These are phyloP conservation scores for Articulospora tetracladia DNA, from an alignment of 495 filamentous ascomycete species.

Conservation along the genomic window DNA sequence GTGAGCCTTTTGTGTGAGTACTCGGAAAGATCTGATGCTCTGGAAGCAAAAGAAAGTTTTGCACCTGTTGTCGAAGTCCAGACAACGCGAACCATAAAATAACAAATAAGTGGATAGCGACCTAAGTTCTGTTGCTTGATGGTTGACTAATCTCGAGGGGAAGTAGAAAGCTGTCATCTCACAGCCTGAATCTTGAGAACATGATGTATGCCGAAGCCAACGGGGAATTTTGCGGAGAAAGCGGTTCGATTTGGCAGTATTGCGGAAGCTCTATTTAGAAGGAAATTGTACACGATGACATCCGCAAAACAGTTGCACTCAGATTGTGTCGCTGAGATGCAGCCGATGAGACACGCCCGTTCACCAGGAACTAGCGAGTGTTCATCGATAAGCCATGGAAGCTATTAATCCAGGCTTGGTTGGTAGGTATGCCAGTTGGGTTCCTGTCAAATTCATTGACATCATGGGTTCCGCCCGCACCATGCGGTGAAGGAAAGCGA, in stretches of 20 bases:
- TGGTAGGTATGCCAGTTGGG: slow-evolving; percentile 7
- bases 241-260: neutral
- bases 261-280: neutral
- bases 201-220: neutral
- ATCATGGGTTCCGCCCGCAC: slow-evolving; percentile 12
- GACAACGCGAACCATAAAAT: too few relatives aligned
- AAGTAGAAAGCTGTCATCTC: neutral
- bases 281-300: neutral
- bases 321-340: too few relatives aligned
- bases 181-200: neutral
- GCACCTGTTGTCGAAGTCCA: too few relatives aligned
- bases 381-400: slow-evolving; percentile 54
- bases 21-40: too few relatives aligned
- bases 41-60: too few relatives aligned
- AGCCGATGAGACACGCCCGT: neutral
- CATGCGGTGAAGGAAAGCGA: slow-evolving; percentile 36
- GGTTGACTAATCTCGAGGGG: too few relatives aligned
- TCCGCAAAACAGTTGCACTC: too few relatives aligned
- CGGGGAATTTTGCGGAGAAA: neutral
- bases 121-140: too few relatives aligned
- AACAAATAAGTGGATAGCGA: too few relatives aligned
- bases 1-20: too few relatives aligned
- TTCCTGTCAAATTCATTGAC: slow-evolving; percentile 18
- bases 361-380: slow-evolving; percentile 26
- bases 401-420: slow-evolving; percentile 34